A percentile compares a stretch with the other conserved stretches of the same genome.
Evolutionary conservation across 1,284 basidiomycete species (phyloP).

Genomic region (Mrakiaceae sp.): DNA sequence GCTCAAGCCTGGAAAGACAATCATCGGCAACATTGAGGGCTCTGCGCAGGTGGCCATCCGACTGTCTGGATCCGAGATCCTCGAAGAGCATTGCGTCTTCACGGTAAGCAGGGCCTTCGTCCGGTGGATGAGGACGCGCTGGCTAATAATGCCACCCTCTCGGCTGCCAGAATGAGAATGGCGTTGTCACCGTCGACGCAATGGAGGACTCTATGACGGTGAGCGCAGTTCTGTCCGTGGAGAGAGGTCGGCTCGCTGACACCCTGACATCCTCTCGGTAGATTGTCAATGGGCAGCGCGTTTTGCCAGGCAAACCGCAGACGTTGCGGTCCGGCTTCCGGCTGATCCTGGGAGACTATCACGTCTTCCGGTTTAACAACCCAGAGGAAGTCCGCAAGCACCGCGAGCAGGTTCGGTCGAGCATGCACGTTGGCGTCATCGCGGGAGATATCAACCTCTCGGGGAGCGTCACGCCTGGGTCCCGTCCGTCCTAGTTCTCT

Average conservation of each 20-base stretch:
- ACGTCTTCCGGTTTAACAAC: constrained; percentile 96
- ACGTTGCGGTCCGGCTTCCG: constrained; percentile 21
- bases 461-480: too few species aligned
- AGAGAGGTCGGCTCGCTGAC: background rate
- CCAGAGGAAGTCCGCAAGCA: constrained; percentile 87
- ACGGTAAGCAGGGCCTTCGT: constrained; percentile 23
- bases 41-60: constrained; percentile 74
- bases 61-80: constrained; percentile 82
- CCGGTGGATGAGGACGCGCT: too few species aligned
- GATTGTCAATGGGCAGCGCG: constrained; percentile 87
- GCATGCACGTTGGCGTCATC: constrained; percentile 50
- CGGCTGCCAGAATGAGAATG: constrained; percentile 53
- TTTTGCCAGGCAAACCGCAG: constrained; percentile 49
- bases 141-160: too few species aligned
- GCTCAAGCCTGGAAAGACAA: constrained; percentile 74
- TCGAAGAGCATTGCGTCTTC: constrained; percentile 84
- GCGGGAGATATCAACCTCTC: constrained; percentile 40
- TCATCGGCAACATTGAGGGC: constrained; percentile 73
- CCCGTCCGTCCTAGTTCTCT: too few species aligned
- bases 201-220: constrained; percentile 74
- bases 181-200: constrained; percentile 69
- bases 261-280: constrained; percentile 26
- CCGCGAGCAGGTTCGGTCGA: constrained; percentile 60
- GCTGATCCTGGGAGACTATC: constrained; percentile 89
- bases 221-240: constrained; percentile 27